phyloP scores from a whole-genome alignment of 2,329 filamentous ascomycete genomes.

The Xylaria sp. region DNA sequence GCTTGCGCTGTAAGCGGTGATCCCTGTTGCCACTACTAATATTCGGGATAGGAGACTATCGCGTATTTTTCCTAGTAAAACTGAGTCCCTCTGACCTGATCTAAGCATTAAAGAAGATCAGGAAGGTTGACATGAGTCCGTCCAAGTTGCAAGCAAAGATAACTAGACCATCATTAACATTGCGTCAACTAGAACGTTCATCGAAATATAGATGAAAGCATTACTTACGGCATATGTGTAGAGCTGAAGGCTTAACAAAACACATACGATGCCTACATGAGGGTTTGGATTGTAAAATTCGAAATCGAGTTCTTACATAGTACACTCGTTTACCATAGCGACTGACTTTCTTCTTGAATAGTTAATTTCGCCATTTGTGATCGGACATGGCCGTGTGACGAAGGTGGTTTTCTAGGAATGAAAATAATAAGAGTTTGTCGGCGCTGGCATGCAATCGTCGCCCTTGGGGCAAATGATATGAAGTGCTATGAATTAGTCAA shows the following conservation, averaged over 20 bases:
- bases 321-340: not conserved
- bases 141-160: not conserved
- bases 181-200: not conserved
- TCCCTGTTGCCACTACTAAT: not conserved
- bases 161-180: not conserved
- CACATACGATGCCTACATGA: too few species aligned
- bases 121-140: not conserved
- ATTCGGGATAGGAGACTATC: not conserved
- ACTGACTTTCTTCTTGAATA: not conserved
- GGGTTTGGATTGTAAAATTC: too few species aligned
- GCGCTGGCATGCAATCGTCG: not conserved
- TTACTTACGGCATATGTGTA: not conserved
- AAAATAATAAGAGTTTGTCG: not conserved
- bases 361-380: not conserved
- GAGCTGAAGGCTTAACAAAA: slow-evolving; percentile 24
- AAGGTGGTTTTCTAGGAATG: not conserved
- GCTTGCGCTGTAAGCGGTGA: not conserved
- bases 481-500: not conserved
- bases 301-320: not conserved
- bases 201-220: not conserved
- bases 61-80: not conserved
- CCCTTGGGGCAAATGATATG: not conserved
- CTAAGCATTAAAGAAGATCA: not conserved
- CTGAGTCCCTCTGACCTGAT: not conserved
- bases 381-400: not conserved